Base-by-base conservation (phyloP, 495 filamentous ascomycete species). In the Penicillium parvum region DNA sequence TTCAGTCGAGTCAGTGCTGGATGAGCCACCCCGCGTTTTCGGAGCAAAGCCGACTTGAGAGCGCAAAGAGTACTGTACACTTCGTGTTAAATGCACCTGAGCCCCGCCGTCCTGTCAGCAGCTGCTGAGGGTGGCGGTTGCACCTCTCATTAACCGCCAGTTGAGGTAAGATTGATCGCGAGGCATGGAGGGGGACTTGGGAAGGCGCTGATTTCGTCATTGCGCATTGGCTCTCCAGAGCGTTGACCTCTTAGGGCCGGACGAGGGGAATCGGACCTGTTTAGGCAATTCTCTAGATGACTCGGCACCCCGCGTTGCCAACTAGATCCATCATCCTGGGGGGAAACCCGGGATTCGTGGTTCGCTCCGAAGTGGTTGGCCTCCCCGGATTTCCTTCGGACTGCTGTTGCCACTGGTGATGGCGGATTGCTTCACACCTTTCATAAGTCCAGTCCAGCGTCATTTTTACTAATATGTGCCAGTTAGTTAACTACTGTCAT, bases 271-370 rank as follows among this genome's bases (percentile, higher is more conserved):
- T 39, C 41, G 35, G 47, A 1, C 37, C 19, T 7, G 21, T 34
- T 36, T 19, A 25, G 36, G 29, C 35, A 37, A 14, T 18, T 4
- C 14, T 36, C 30, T n/a, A 11, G 35, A 29, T 30, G 28, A 43
- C 39, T 49, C 45, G 45, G 45, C 30, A 40, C 41, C 47, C 47
- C 47, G 37, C 47, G 41, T n/a, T n/a, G n/a, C n/a, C n/a, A n/a
- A n/a, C n/a, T n/a, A n/a, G n/a, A n/a, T n/a, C n/a, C n/a, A n/a
- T n/a, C n/a, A 43, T 32, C 11, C 7, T 20, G 18, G 25, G 32
- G 18, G 34, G 15, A 49, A 19, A 34, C 40, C 22, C 33, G 40
- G 40, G 14, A 26, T 20, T 32, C n/a, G n/a, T n/a, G 29, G 18
- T 10, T 1, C 32, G 4, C 18, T 34, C 12, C 18, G 11, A 21